phyloP scores from a whole-genome alignment of 371 early-diverging fungal species.

The Syncephalis plumigaleata region DNA sequence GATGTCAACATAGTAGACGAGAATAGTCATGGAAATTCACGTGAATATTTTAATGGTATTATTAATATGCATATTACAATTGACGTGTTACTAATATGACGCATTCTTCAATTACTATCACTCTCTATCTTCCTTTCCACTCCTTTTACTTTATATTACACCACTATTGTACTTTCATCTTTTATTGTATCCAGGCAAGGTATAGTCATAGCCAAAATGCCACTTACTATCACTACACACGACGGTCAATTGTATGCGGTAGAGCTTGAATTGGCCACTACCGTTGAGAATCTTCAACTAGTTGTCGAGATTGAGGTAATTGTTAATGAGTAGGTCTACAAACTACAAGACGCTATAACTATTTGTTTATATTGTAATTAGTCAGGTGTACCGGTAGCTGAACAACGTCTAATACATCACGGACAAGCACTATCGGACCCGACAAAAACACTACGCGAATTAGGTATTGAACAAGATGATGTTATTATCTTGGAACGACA shows the following conservation, averaged over 20 bases:
- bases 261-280: constrained; percentile 63
- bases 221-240: constrained; percentile 40
- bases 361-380: constrained; percentile 3
- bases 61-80: too few relatives aligned
- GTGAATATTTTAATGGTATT: too few relatives aligned
- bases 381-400: constrained; percentile 34
- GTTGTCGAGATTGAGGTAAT: constrained; percentile 65
- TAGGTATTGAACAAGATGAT: constrained; percentile 54
- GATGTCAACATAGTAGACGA: too few relatives aligned
- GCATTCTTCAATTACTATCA: too few relatives aligned
- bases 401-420: constrained; percentile 34
- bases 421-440: constrained; percentile 34
- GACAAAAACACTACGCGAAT: constrained; percentile 39
- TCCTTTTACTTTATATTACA: too few relatives aligned
- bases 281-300: constrained; percentile 65
- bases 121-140: too few relatives aligned
- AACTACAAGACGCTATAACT: not conserved
- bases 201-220: constrained; percentile 16
- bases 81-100: too few relatives aligned
- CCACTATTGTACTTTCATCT: too few relatives aligned
- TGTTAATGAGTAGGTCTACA: not conserved
- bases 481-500: constrained; percentile 38
- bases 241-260: constrained; percentile 40
- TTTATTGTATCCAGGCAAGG: too few relatives aligned
- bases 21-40: too few relatives aligned